A percentile compares a stretch with the other conserved stretches of the same genome.
Conservation (phyloP, 345 rosid species). For the Salix koriyanagi region DNA sequence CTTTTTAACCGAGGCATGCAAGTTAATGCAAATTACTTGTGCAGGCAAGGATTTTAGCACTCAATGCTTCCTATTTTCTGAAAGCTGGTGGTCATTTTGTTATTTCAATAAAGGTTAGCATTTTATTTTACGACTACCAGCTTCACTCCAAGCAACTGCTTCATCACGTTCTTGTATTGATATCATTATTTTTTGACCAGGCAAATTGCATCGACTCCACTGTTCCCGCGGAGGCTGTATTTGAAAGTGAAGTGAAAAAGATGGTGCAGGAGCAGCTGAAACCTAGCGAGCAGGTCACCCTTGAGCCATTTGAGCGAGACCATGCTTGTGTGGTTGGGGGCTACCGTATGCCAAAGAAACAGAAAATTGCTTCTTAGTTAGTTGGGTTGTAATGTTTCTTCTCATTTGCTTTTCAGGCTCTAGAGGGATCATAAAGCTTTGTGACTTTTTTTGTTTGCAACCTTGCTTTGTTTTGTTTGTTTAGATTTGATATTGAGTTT, state of each 20-base stretch:
- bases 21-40: not conserved
- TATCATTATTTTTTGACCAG: slow-evolving; percentile 22
- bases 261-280: slow-evolving; percentile 79
- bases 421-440: not conserved
- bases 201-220: slow-evolving; percentile 95
- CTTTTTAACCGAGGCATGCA: not conserved
- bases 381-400: not conserved
- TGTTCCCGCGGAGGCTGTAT: slow-evolving; percentile 77
- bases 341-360: slow-evolving; percentile 84
- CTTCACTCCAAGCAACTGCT: not conserved
- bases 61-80: slow-evolving; percentile 77
- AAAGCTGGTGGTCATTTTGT: slow-evolving; percentile 97
- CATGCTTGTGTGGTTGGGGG: slow-evolving; percentile 93
- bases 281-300: slow-evolving; percentile 84
- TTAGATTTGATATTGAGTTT: not conserved
- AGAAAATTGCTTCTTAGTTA: slow-evolving; percentile 38
- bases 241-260: slow-evolving; percentile 83
- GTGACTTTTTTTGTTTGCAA: not conserved
- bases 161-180: not conserved
- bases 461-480: not conserved
- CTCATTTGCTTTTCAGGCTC: not conserved
- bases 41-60: slow-evolving; percentile 90
- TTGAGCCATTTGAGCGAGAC: slow-evolving; percentile 93
- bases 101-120: slow-evolving; percentile 87
- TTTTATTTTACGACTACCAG: not conserved